phyloP scores from a whole-genome alignment of 805 yeast genomes.

The Nakazawaea anatomiae region DNA sequence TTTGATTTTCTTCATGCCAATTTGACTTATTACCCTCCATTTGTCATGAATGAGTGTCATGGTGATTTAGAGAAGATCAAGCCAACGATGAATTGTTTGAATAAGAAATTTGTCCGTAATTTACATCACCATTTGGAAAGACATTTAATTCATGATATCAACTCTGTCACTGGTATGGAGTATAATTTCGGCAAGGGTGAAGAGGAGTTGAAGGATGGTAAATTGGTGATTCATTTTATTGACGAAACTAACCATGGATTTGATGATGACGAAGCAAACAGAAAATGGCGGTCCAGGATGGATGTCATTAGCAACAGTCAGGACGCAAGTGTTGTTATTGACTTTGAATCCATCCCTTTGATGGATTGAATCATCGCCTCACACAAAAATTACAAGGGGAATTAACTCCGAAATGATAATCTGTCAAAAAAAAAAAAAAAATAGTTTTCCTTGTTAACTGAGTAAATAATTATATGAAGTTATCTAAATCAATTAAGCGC shows the following conservation, averaged over 20 bases:
- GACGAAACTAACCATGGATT: slow-evolving; percentile 57
- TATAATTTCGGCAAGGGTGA: slow-evolving; percentile 33
- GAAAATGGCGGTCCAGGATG: slow-evolving; percentile 61
- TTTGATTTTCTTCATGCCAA: slow-evolving; percentile 64
- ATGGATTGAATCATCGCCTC: not conserved
- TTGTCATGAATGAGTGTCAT: slow-evolving; percentile 59
- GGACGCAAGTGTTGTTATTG: slow-evolving; percentile 62
- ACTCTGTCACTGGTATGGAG: slow-evolving; percentile 48
- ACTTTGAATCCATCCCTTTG: slow-evolving; percentile 48
- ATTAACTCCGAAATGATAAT: no score
- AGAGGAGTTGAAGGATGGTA: slow-evolving; percentile 41
- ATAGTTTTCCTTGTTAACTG: no score
- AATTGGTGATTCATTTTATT: slow-evolving; percentile 56
- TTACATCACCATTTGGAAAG: slow-evolving; percentile 70
- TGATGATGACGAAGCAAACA: slow-evolving; percentile 31
- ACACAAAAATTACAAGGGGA: no score
- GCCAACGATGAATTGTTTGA: slow-evolving; percentile 65
- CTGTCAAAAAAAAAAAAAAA: no score
- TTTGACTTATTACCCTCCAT: slow-evolving; percentile 67
- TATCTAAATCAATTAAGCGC: no score
- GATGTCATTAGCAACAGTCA: slow-evolving; percentile 61
- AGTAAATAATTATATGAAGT: no score
- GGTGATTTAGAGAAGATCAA: slow-evolving; percentile 67
- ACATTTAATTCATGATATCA: slow-evolving; percentile 63
- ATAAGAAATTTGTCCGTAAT: slow-evolving; percentile 66